Evolutionary conservation across 2,329 filamentous ascomycete genomes (phyloP), one percentile per base, ranked within the genome.

Genomic region (Conoideocrella luteorostrata): DNA sequence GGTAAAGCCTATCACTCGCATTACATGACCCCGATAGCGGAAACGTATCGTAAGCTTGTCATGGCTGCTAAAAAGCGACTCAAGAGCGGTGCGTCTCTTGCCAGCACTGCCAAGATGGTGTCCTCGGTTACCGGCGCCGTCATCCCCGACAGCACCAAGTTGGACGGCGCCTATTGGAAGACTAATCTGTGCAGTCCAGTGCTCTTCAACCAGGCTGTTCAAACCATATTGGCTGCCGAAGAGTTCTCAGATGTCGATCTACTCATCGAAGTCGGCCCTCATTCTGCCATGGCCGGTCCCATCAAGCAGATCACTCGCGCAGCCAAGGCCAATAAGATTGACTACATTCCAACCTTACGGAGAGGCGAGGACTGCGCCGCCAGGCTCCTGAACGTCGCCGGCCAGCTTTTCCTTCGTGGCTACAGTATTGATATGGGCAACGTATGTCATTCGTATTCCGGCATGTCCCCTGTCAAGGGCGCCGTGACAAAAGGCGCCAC

Each of bases 251-350:
- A 20, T 47, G 41, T 49, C 29, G 43, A 52, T 36, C 15, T 52
- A 18, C 58, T 72, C 18, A 51, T 74, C n/a, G 72, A 75, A 51
- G 51, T 75, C 6, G 71, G 72, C 0, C 70, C 72, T 0, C 71
- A 74, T 47, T 63, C 70, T 1, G 70, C 68, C 4, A 61, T 75
- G 2, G 64, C 68, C 39, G 69, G 70, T 0, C 71, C 71, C 3
- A 58, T 72, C 38, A 67, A 71, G 51, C 69, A 74, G 54, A 69
- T 70, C 10, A 54, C 72, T 11, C 10, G 3, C 10, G 26, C n/a
- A n/a, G 13, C 7, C 26, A 17, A 30, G 26, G 9, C 21, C 9
- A 17, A n/a, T 9, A 29, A 20, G 7, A 7, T 33, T 5, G 21
- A 13, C 12, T 41, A 32, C 26, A 15, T 41, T 11, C 18, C 26